Evolutionary conservation across 2,329 filamentous ascomycete genomes (phyloP).

Genomic region (Penicillium polonicum): DNA sequence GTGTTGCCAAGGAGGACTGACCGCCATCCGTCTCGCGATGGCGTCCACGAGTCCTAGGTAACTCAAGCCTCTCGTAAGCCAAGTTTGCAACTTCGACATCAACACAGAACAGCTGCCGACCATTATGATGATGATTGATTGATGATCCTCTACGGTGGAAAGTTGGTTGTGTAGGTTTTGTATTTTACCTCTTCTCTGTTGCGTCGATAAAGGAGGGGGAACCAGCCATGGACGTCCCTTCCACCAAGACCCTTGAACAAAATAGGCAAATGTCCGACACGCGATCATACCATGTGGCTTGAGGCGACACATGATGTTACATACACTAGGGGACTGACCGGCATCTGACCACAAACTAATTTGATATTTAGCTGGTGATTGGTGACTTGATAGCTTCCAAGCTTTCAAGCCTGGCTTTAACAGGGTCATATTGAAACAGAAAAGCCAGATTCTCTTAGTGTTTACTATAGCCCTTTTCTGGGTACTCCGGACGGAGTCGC

Average conservation of each 20-base stretch:
- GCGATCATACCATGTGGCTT: conserved; percentile 27
- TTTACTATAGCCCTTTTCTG: not conserved
- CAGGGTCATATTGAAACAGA: not conserved
- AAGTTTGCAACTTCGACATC: not conserved
- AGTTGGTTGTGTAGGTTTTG: not conserved
- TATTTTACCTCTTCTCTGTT: not conserved
- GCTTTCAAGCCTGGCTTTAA: not conserved
- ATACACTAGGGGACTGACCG: conserved; percentile 10
- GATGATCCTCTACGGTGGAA: not conserved
- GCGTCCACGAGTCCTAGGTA: not conserved
- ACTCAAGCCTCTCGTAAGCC: not conserved
- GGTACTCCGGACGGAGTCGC: not conserved
- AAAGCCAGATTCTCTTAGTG: not conserved
- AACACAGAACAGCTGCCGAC: not conserved
- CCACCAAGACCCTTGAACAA: conserved; percentile 3
- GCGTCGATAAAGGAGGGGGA: not conserved
- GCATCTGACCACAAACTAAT: conserved; percentile 4
- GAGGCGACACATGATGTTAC: conserved; percentile 18
- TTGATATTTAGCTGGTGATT: not conserved
- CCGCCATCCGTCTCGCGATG: not conserved
- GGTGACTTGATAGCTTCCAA: not conserved
- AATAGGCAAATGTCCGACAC: conserved; percentile 13
- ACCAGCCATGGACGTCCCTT: not conserved
- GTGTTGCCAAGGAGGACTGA: conserved; percentile 2
- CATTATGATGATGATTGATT: not conserved